These are phyloP conservation scores for Phialophora expanda DNA, from an alignment of 2,329 filamentous ascomycete genomes.

Conservation along the genomic window DNA sequence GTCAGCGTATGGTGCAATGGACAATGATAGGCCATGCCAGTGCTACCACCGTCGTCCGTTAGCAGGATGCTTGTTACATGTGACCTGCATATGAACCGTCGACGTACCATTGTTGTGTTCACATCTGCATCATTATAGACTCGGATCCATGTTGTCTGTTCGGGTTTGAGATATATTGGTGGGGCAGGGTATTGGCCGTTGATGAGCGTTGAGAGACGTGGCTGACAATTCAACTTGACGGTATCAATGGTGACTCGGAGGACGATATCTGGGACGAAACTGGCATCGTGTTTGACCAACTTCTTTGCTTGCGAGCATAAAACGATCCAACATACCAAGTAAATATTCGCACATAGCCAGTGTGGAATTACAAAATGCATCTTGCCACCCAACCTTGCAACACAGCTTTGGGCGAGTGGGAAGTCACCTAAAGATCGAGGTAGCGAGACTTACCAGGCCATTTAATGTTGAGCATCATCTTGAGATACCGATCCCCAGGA, in stretches of 20 bases:
- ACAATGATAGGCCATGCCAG: constrained; percentile 69
- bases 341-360: constrained; percentile 8
- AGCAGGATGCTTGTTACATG: background rate
- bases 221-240: constrained; percentile 53
- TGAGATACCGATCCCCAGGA: background rate
- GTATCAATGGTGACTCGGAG: constrained; percentile 53
- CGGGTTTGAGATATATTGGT: constrained; percentile 53
- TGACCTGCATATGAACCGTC: too few species aligned
- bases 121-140: constrained; percentile 61
- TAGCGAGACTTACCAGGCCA: background rate
- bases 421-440: background rate
- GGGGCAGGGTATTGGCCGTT: constrained; percentile 62
- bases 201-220: constrained; percentile 55
- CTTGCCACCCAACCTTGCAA: background rate
- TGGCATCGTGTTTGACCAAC: constrained; percentile 28
- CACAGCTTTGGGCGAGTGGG: background rate
- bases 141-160: constrained; percentile 59
- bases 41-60: constrained; percentile 54
- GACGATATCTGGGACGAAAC: constrained; percentile 51
- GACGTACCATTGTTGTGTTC: constrained; percentile 63
- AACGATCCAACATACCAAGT: background rate
- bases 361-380: background rate
- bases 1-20: constrained; percentile 67
- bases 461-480: background rate
- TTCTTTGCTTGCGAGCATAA: constrained; percentile 11